These are phyloP conservation scores for Entonaema liquescens DNA, from an alignment of 495 filamentous ascomycete genomes.

Conservation along the genomic window DNA sequence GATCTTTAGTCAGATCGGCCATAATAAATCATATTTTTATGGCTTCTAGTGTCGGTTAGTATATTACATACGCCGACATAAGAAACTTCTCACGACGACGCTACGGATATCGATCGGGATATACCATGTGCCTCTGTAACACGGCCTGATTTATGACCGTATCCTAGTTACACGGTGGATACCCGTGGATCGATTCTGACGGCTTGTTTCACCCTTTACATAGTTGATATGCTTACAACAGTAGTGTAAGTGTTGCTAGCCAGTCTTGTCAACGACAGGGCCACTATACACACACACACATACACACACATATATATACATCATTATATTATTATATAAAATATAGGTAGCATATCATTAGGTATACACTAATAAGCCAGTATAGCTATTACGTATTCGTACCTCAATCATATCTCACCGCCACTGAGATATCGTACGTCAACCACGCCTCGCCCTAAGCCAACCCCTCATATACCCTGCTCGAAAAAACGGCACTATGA, in stretches of 20 bases:
- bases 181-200: slow-evolving; percentile 22
- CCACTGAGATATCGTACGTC: slow-evolving; percentile 23
- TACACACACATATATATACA: neutral
- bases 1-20: neutral
- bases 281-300: neutral
- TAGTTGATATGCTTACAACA: neutral
- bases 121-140: slow-evolving; percentile 30
- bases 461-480: slow-evolving; percentile 18
- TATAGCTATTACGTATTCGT: neutral
- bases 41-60: neutral
- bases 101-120: slow-evolving; percentile 4
- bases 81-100: neutral
- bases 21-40: neutral
- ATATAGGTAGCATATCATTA: neutral
- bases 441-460: neutral
- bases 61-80: neutral
- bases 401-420: slow-evolving; percentile 38
- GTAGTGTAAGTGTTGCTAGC: neutral
- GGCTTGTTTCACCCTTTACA: slow-evolving; percentile 38
- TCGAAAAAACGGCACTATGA: slow-evolving; percentile 9
- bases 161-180: slow-evolving; percentile 21
- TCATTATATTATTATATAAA: neutral
- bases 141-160: slow-evolving; percentile 22
- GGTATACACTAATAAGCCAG: neutral
- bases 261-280: neutral